phyloP scores from a whole-genome alignment of 202 grass and related monocot genomes.

The Brachypodium distachyon region DNA sequence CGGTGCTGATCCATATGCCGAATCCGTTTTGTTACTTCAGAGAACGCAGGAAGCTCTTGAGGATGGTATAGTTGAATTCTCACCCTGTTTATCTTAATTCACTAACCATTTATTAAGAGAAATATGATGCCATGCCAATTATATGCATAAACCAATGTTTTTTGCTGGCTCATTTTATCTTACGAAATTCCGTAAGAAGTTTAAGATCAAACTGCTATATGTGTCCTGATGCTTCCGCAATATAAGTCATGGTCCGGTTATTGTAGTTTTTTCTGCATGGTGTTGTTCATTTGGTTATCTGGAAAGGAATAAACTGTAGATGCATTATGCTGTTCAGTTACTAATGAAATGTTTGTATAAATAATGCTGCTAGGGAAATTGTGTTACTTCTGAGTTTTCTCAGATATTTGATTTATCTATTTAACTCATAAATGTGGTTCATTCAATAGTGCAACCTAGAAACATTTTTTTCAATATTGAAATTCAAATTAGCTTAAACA shows the following conservation, averaged over 20 bases:
- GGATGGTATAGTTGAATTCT: constrained; percentile 35
- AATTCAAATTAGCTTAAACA: neutral
- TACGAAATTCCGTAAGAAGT: neutral
- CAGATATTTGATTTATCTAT: neutral
- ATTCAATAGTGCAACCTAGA: neutral
- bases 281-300: neutral
- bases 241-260: neutral
- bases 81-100: neutral
- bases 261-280: neutral
- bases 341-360: neutral
- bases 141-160: neutral
- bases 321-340: neutral
- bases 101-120: neutral
- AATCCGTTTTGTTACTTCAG: constrained; percentile 40
- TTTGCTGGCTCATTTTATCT: neutral
- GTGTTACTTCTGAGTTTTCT: neutral
- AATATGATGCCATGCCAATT: neutral
- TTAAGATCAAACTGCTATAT: neutral
- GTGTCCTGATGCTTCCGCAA: neutral
- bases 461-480: neutral
- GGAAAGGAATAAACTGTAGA: neutral
- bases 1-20: constrained; percentile 5
- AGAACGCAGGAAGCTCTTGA: constrained; percentile 51
- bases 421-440: neutral
- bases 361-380: neutral